Percentiles rank a stretch among this genome's conserved stretches.
Evolutionary conservation across 2,329 filamentous ascomycete genomes (phyloP).

Genomic region (Trichoderma sp.): DNA sequence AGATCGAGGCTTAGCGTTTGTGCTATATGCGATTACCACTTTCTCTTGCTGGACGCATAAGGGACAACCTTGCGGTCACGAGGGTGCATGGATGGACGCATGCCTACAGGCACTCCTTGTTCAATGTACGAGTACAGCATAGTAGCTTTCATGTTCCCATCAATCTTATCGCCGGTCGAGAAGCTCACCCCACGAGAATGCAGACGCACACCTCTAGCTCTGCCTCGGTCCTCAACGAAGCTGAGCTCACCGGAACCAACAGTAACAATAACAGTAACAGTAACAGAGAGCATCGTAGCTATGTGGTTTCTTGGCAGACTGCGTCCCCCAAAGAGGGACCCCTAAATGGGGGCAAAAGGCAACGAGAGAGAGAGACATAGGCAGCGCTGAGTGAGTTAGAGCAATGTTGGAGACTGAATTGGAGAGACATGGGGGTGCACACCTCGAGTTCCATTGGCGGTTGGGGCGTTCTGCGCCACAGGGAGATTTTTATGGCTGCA

Average conservation of each 20-base stretch:
- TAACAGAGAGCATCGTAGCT: not conserved
- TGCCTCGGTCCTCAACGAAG: not conserved
- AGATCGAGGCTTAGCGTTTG: constrained; percentile 8
- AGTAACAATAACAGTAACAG: not conserved
- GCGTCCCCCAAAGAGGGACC: not conserved
- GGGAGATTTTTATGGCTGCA: not conserved
- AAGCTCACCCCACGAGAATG: not conserved
- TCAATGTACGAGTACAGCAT: not conserved
- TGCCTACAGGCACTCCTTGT: not conserved
- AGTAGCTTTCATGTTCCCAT: not conserved
- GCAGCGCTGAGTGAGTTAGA: not conserved
- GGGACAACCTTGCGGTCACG: not conserved
- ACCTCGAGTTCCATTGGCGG: not conserved
- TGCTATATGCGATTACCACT: constrained; percentile 12
- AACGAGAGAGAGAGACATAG: not conserved
- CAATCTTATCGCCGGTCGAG: not conserved
- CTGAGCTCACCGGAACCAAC: not conserved
- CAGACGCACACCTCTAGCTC: not conserved
- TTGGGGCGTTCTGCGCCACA: not conserved
- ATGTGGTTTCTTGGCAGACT: not conserved
- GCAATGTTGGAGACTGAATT: not conserved
- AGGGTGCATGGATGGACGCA: not conserved
- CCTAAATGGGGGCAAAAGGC: not conserved
- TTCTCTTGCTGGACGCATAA: constrained; percentile 17
- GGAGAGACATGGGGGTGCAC: not conserved